A percentile compares a stretch with the other conserved stretches of the same genome.
Evolutionary conservation across 139 green algal species (phyloP).

Genomic region (Haematococcus sp.): DNA sequence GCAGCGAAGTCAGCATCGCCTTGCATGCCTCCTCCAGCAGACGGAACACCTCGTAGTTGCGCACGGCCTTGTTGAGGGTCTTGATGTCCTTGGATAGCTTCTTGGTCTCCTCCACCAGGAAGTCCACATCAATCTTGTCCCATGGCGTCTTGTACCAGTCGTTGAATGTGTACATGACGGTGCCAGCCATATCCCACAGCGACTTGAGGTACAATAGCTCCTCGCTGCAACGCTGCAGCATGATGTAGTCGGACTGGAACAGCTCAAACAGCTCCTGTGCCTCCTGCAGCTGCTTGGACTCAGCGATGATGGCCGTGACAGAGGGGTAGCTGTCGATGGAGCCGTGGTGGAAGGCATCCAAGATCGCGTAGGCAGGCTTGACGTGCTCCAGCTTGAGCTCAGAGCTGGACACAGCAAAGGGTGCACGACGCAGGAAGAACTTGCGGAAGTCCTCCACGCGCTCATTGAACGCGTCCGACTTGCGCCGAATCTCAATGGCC

Average conservation of each 20-base stretch:
- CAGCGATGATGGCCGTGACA: constrained; percentile 62
- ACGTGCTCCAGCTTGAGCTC: constrained; percentile 71
- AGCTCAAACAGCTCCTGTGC: constrained; percentile 86
- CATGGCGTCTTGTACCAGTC: constrained; percentile 84
- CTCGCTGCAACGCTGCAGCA: constrained; percentile 79
- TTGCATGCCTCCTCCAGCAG: constrained; percentile 80
- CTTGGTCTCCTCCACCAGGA: constrained; percentile 83
- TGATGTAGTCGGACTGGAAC: constrained; percentile 73
- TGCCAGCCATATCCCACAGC: constrained; percentile 74
- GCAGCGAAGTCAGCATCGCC: constrained; percentile 82
- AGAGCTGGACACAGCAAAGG: constrained; percentile 50
- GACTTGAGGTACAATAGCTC: constrained; percentile 82
- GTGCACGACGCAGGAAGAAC: constrained; percentile 77
- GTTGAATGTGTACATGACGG: constrained; percentile 80
- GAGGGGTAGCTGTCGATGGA: constrained; percentile 59
- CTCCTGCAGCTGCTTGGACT: constrained; percentile 79
- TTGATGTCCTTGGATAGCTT: constrained; percentile 81
- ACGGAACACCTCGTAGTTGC: constrained; percentile 77
- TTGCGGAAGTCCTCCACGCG: constrained; percentile 74
- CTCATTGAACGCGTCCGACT: constrained; percentile 76
- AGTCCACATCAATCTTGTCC: constrained; percentile 86
- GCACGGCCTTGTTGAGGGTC: constrained; percentile 75
- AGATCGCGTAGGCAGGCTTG: constrained; percentile 44
- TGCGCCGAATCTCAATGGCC: constrained; percentile 76
- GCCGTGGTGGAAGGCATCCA: constrained; percentile 77